Percentiles rank a stretch among this genome's conserved stretches.
Conservation (phyloP, 768 basidiomycete genomes). For the Tulasnella sp. region DNA sequence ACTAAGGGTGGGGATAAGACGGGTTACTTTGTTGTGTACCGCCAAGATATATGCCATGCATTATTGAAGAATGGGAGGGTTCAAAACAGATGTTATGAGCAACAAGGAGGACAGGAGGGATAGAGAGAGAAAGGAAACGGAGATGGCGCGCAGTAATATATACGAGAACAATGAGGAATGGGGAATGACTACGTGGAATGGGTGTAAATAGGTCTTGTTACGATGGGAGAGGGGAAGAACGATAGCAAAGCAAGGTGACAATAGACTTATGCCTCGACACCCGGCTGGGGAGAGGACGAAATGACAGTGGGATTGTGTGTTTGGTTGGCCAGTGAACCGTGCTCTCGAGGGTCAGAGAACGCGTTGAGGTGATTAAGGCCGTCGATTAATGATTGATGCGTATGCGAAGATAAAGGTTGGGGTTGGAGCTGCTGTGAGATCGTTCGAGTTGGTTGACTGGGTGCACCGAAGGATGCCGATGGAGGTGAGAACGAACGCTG, state of each 20-base stretch:
- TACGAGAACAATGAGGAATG: constrained; percentile 19
- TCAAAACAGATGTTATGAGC: neutral
- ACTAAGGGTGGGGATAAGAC: constrained; percentile 7
- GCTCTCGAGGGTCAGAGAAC: constrained; percentile 21
- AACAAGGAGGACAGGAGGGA: constrained; percentile 3
- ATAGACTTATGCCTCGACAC: constrained; percentile 19
- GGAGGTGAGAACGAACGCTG: constrained; percentile 23
- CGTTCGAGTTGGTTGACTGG: neutral
- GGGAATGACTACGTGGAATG: constrained; percentile 16
- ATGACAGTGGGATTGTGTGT: constrained; percentile 9
- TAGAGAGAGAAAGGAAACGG: neutral
- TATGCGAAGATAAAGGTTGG: constrained; percentile 11
- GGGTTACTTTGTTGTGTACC: neutral
- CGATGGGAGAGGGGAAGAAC: neutral
- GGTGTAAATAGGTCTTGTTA: constrained; percentile 13
- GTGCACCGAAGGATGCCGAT: neutral
- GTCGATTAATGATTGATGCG: constrained; percentile 18
- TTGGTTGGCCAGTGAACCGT: neutral
- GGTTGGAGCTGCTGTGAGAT: constrained; percentile 13
- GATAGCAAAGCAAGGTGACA: constrained; percentile 12
- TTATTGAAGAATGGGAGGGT: constrained; percentile 4
- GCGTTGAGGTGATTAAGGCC: constrained; percentile 1
- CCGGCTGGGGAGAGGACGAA: constrained; percentile 22
- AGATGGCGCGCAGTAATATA: constrained; percentile 6
- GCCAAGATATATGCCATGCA: constrained; percentile 17